Evolutionary conservation across 139 green algal species (phyloP).

Genomic region (Asterochloris erici): DNA sequence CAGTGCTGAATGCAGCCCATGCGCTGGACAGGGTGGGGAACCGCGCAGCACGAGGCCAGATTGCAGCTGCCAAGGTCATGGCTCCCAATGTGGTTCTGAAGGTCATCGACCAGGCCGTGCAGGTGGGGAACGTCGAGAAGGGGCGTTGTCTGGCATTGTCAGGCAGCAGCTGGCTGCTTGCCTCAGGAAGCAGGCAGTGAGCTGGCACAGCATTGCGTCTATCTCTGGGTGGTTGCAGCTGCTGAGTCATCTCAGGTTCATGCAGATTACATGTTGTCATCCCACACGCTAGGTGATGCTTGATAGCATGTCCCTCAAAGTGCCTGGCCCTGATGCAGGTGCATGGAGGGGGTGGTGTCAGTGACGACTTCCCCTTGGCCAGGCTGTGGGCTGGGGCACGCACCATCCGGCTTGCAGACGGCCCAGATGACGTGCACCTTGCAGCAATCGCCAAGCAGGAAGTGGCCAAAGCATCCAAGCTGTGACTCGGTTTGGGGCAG

Average conservation of each 20-base stretch:
- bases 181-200: neutral
- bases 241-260: neutral
- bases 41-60: constrained; percentile 65
- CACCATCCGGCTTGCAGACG: constrained; percentile 94
- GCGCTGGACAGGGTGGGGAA: constrained; percentile 75
- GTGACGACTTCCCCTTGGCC: constrained; percentile 77
- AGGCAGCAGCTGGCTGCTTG: neutral
- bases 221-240: neutral
- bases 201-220: too few species aligned
- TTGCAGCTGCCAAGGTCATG: constrained; percentile 89
- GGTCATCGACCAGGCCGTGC: constrained; percentile 85
- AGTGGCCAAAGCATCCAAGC: constrained; percentile 36
- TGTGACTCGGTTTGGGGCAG: neutral
- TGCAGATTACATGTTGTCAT: neutral
- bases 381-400: constrained; percentile 77
- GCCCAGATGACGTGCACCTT: constrained; percentile 96
- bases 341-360: constrained; percentile 82
- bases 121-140: constrained; percentile 31
- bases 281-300: neutral
- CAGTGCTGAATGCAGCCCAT: constrained; percentile 80
- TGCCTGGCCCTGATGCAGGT: constrained; percentile 45
- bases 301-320: neutral
- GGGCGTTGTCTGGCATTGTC: neutral
- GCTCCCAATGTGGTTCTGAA: constrained; percentile 72
- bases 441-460: constrained; percentile 87